Evolutionary conservation across 306 rosid species (phyloP), one percentile per base, ranked within the genome.

Genomic region (Canavalia gladiata): DNA sequence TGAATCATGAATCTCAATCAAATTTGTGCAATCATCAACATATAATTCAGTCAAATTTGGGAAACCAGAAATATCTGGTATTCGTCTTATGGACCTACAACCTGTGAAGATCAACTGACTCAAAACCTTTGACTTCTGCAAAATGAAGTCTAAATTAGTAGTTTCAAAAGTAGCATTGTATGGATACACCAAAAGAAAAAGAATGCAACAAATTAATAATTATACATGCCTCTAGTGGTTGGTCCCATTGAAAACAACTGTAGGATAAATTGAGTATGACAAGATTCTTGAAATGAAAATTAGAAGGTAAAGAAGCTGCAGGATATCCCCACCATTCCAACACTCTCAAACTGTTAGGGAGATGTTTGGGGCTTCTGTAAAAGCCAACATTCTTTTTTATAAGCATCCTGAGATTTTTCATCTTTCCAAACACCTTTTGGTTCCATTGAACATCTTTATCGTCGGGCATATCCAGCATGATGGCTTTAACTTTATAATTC

Each of bases 271-370:
- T 30, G 3, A 82, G 55, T 56, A 35, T 41, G 28, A 29, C 60
- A 30, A 82, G 81, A 7, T 68, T 47, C 12, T 13, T 58, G 0
- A 30, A 49, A 34, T 6, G 39, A 58, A 46, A 75, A n/a, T 30
- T 30, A 7, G 12, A 3, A 8, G 81, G 81, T 60, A 75, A 68
- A n/a, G 34, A 57, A 25, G 66, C 4, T 46, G 57, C 5, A 45
- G 85, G 85, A 59, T 58, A 82, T 46, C 35, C 49, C 25, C 3
- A 0, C 81, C 85, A 82, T 1, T 35, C 62, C 4, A 82, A 9
- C 28, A 82, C 47, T 75, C 49, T 57, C n/a, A 75, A 47, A 31
- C 1, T 57, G 12, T 45, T 67, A 1, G 81, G 77, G 3, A 82
- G 76, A 37, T 49, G 12, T 34, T 30, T n/a, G 25, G 72, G 77